Evolutionary conservation across 345 rosid species (phyloP).

Genomic region (Passiflora organensis): DNA sequence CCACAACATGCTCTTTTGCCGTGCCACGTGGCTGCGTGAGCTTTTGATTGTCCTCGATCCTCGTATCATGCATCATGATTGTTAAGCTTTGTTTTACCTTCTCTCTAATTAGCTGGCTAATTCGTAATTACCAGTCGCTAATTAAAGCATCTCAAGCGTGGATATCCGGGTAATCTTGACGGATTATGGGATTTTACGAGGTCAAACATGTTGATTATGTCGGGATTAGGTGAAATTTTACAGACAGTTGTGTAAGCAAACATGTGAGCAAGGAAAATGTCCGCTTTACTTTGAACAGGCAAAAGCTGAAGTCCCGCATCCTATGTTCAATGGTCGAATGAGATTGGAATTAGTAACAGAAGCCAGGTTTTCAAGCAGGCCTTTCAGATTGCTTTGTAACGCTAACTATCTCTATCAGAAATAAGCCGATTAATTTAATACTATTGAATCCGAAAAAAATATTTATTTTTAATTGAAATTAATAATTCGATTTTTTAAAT

Average conservation of each 20-base stretch:
- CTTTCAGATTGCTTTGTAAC: too few relatives aligned
- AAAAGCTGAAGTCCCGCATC: too few relatives aligned
- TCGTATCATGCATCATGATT: background rate
- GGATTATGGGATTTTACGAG: background rate
- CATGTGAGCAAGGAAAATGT: too few relatives aligned
- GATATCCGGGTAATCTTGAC: constrained; percentile 9
- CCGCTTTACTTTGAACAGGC: too few relatives aligned
- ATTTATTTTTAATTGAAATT: too few relatives aligned
- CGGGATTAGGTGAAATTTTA: constrained; percentile 6
- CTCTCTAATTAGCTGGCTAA: background rate
- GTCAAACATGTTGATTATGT: constrained; percentile 1
- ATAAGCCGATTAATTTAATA: too few relatives aligned
- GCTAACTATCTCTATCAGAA: too few relatives aligned
- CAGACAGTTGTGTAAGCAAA: constrained; percentile 9
- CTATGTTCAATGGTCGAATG: too few relatives aligned
- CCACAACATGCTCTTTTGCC: background rate
- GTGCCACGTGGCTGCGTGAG: background rate
- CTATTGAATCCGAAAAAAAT: too few relatives aligned
- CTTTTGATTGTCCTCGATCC: background rate
- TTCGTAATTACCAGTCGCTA: background rate
- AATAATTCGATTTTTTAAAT: too few relatives aligned
- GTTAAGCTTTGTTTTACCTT: background rate
- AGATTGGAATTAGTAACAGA: too few relatives aligned
- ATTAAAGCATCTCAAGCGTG: constrained; percentile 10
- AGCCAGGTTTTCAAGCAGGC: too few relatives aligned